Percentiles rank a stretch among this genome's conserved stretches.
Evolutionary conservation across 192 early-diverging fungal species (phyloP).

Genomic region (Backusella luteola): DNA sequence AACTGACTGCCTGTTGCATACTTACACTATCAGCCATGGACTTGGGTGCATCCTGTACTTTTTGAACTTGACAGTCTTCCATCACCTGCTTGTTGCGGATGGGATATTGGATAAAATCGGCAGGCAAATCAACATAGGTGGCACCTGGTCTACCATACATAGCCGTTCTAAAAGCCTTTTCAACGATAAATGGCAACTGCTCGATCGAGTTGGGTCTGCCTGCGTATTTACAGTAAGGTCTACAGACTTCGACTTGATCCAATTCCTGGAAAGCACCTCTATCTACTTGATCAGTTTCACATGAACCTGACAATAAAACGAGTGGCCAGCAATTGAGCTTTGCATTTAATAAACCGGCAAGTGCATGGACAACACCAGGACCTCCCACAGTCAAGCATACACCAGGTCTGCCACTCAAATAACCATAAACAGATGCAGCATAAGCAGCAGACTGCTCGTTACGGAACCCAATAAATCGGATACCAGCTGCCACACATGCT

Average conservation of each 20-base stretch:
- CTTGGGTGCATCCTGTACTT: slow-evolving; percentile 21
- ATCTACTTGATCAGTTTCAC: slow-evolving; percentile 49
- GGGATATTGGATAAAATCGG: slow-evolving; percentile 60
- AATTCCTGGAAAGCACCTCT: slow-evolving; percentile 74
- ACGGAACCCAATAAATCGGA: slow-evolving; percentile 68
- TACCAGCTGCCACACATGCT: slow-evolving; percentile 65
- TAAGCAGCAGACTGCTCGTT: slow-evolving; percentile 78
- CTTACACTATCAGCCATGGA: slow-evolving; percentile 50
- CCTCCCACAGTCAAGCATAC: slow-evolving; percentile 70
- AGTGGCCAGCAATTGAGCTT: slow-evolving; percentile 72
- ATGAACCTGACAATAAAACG: slow-evolving; percentile 64
- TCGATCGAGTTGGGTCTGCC: slow-evolving; percentile 46
- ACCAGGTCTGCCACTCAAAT: slow-evolving; percentile 60
- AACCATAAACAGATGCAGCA: slow-evolving; percentile 63
- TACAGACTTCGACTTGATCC: slow-evolving; percentile 61
- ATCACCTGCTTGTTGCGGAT: slow-evolving; percentile 18
- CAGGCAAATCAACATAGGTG: slow-evolving; percentile 66
- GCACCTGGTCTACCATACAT: slow-evolving; percentile 63
- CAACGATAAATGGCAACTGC: slow-evolving; percentile 52
- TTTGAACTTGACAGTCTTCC: slow-evolving; percentile 12
- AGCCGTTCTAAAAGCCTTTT: slow-evolving; percentile 52
- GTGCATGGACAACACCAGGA: slow-evolving; percentile 70
- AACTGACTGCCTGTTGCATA: slow-evolving; percentile 40
- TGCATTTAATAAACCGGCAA: slow-evolving; percentile 68
- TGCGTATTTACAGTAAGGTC: slow-evolving; percentile 61